Evolutionary conservation across 192 early-diverging fungal genomes (phyloP).

Genomic region (Coemansia sp.): DNA sequence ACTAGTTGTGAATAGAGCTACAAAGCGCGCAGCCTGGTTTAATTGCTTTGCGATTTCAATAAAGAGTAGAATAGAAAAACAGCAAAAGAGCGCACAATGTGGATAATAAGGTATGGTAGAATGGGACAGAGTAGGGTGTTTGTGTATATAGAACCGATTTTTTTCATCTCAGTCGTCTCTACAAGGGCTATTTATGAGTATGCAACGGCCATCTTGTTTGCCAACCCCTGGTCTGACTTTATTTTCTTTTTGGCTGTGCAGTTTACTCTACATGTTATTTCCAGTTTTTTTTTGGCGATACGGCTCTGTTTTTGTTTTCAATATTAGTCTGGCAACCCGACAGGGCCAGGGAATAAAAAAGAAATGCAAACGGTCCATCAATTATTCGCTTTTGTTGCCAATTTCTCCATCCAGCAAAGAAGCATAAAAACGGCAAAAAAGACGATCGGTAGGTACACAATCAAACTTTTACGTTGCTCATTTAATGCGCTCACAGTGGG

Average conservation of each 20-base stretch:
- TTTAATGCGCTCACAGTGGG: conserved; percentile 2
- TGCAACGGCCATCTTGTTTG: background rate
- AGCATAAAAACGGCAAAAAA: conserved; percentile 9
- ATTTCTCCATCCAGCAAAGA: conserved; percentile 1
- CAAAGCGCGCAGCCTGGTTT: background rate
- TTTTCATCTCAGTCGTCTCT: background rate
- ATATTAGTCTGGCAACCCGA: background rate
- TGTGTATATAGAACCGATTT: background rate
- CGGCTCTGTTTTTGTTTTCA: conserved; percentile 9
- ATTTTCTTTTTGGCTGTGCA: background rate
- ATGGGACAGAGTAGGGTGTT: background rate
- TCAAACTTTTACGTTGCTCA: background rate
- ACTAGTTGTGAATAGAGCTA: background rate
- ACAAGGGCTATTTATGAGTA: background rate
- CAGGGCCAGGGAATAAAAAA: background rate
- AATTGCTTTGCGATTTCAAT: background rate
- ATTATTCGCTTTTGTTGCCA: background rate
- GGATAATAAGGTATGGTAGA: background rate
- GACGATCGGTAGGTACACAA: conserved; percentile 2
- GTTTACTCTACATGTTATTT: background rate
- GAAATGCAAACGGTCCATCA: background rate
- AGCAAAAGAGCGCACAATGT: background rate
- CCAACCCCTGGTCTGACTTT: background rate
- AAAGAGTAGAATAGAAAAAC: background rate
- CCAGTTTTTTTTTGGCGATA: background rate